phyloP scores from a whole-genome alignment of 805 yeast species.

The Candida morakotiae region DNA sequence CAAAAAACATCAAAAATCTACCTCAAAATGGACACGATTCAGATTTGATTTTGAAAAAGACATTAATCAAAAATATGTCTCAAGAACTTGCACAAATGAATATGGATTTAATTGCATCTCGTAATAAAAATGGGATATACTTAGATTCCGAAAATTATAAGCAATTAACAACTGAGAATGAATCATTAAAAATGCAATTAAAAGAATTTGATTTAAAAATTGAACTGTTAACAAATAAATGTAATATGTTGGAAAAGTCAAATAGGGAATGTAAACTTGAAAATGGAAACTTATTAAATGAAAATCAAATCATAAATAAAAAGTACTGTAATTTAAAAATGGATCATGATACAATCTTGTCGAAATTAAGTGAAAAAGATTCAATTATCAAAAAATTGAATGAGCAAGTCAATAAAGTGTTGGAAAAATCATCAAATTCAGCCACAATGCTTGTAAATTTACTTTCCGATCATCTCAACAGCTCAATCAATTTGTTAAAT shows the following conservation, averaged over 20 bases:
- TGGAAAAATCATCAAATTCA: constrained; percentile 5
- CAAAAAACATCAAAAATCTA: constrained; percentile 68
- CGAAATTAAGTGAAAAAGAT: constrained; percentile 1
- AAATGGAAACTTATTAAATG: not conserved
- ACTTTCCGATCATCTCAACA: constrained; percentile 4
- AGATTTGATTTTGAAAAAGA: constrained; percentile 46
- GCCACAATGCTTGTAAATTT: constrained; percentile 1
- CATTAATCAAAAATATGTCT: constrained; percentile 48
- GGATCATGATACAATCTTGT: not conserved
- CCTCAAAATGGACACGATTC: constrained; percentile 46
- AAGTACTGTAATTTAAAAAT: not conserved
- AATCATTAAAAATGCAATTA: constrained; percentile 20
- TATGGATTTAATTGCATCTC: constrained; percentile 58
- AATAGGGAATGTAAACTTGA: not conserved
- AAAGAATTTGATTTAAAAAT: constrained; percentile 15
- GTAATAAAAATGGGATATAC: constrained; percentile 61
- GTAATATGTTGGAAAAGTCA: not conserved
- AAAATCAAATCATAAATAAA: not conserved
- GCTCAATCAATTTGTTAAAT: constrained; percentile 3
- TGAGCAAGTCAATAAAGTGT: constrained; percentile 3
- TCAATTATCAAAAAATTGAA: not conserved
- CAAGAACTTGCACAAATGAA: constrained; percentile 53
- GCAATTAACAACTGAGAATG: constrained; percentile 21
- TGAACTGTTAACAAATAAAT: constrained; percentile 8
- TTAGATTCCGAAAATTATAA: constrained; percentile 56